Conservation (phyloP, 495 filamentous ascomycete genomes). For the Massariosphaeria phaeospora region DNA sequence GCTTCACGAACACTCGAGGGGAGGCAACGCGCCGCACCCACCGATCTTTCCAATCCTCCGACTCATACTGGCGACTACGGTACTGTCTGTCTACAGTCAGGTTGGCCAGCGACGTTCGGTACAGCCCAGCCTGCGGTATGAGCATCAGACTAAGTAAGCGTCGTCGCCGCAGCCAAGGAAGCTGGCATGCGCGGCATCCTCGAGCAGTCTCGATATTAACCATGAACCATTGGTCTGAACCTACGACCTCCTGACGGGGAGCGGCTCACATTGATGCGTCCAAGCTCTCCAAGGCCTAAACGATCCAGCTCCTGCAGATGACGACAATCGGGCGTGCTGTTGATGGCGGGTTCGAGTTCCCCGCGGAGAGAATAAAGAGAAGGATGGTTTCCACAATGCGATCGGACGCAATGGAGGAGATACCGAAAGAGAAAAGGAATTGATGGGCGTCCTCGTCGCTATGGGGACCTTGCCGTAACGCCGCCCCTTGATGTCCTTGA, state of each 20-base stretch:
- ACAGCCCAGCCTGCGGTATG: too few relatives aligned
- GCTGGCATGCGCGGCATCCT: too few relatives aligned
- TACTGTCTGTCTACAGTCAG: too few relatives aligned
- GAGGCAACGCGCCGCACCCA: too few relatives aligned
- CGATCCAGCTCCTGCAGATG: constrained; percentile 3
- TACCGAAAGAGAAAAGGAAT: neutral
- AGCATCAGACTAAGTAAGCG: too few relatives aligned
- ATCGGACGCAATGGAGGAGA: neutral
- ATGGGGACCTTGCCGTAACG: neutral
- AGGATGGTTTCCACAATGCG: neutral
- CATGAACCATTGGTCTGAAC: constrained; percentile 20
- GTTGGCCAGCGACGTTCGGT: too few relatives aligned
- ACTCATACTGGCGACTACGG: too few relatives aligned
- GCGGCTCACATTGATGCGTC: constrained; percentile 2
- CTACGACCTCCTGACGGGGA: constrained; percentile 12
- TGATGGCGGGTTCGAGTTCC: neutral
- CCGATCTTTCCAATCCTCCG: too few relatives aligned
- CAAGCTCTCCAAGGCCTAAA: constrained; percentile 5
- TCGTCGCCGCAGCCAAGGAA: too few relatives aligned
- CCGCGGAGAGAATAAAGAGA: neutral
- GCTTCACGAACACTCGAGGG: too few relatives aligned
- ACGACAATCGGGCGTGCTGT: neutral
- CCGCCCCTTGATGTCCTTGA: neutral
- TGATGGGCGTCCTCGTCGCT: neutral
- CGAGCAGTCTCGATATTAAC: constrained; percentile 7